These are phyloP conservation scores for Eutreptiella sp. DNA, from an alignment of 208 protist species.

Conservation along the genomic window DNA sequence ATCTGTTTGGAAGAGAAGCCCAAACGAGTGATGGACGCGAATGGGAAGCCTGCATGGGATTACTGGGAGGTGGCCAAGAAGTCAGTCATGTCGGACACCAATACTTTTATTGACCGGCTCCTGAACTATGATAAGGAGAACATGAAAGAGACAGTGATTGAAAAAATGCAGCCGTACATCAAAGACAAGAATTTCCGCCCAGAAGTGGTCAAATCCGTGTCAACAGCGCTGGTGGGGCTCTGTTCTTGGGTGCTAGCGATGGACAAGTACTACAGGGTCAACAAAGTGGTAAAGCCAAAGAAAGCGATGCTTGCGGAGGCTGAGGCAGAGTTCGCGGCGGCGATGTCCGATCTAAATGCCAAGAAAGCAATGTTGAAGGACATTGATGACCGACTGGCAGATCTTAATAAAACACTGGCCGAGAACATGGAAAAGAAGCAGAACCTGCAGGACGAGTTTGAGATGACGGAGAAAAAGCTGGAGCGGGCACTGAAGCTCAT, in stretches of 20 bases:
- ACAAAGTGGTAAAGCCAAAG: conserved; percentile 89
- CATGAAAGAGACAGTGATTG: conserved; percentile 41
- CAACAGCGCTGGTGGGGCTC: conserved; percentile 81
- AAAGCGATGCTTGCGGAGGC: conserved; percentile 70
- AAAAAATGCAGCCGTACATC: conserved; percentile 61
- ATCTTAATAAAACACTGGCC: conserved; percentile 68
- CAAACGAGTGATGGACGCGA: not conserved
- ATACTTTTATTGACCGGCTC: conserved; percentile 41
- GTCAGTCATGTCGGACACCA: conserved; percentile 39
- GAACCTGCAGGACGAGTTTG: conserved; percentile 78
- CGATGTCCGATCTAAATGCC: conserved; percentile 71
- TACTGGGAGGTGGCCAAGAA: conserved; percentile 77
- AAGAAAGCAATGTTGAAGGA: conserved; percentile 81
- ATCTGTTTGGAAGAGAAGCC: conserved; percentile 59
- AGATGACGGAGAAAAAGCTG: conserved; percentile 85
- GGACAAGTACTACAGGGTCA: conserved; percentile 93
- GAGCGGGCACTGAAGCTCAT: conserved; percentile 87
- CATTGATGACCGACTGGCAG: conserved; percentile 74
- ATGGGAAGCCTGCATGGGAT: conserved; percentile 24
- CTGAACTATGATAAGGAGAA: conserved; percentile 54
- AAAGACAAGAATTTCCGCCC: conserved; percentile 84
- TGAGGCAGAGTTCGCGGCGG: conserved; percentile 70
- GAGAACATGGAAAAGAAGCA: conserved; percentile 76
- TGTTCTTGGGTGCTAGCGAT: conserved; percentile 93
- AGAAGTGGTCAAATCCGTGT: conserved; percentile 80